These are phyloP conservation scores for Arctium lappa DNA, from an alignment of 129 eudicot genomes.

Conservation along the genomic window DNA sequence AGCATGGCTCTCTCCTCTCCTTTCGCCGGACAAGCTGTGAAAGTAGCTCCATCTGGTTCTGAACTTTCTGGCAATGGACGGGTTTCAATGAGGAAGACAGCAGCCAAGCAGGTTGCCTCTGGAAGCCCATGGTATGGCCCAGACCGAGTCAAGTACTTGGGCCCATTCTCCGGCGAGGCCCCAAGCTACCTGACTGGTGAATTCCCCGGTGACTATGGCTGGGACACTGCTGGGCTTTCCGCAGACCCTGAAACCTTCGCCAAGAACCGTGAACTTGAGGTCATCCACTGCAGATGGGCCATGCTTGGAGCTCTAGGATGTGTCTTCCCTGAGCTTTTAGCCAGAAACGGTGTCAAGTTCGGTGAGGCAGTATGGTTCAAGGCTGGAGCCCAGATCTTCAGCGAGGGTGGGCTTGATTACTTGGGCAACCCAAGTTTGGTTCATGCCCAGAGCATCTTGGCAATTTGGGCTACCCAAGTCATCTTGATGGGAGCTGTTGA, in stretches of 20 bases:
- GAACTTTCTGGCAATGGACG: not conserved
- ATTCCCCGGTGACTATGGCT: constrained; percentile 7
- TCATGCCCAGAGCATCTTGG: constrained; percentile 35
- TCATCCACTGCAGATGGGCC: constrained; percentile 1
- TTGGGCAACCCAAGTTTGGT: constrained; percentile 34
- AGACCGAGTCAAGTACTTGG: constrained; percentile 8
- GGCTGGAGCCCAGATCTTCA: constrained; percentile 17
- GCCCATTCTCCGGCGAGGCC: constrained; percentile 11
- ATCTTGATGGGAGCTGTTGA: constrained; percentile 33
- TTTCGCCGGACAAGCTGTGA: not conserved
- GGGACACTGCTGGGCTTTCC: constrained; percentile 1
- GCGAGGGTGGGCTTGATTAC: constrained; percentile 22
- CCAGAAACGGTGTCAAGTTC: not conserved
- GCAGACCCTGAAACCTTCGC: constrained; percentile 7
- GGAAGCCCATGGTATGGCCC: constrained; percentile 5
- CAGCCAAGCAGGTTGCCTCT: not conserved
- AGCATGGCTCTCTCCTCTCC: constrained; percentile 13
- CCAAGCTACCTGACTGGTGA: not conserved
- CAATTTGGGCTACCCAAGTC: constrained; percentile 28
- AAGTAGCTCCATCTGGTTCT: not conserved
- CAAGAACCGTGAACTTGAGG: constrained; percentile 7
- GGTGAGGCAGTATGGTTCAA: constrained; percentile 10
- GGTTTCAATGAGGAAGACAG: constrained; percentile 6
- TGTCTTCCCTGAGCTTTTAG: not conserved
- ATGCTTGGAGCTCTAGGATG: constrained; percentile 1